These are phyloP conservation scores for Cytospora paraplurivora DNA, from an alignment of 2,329 filamentous ascomycete species.

Conservation along the genomic window DNA sequence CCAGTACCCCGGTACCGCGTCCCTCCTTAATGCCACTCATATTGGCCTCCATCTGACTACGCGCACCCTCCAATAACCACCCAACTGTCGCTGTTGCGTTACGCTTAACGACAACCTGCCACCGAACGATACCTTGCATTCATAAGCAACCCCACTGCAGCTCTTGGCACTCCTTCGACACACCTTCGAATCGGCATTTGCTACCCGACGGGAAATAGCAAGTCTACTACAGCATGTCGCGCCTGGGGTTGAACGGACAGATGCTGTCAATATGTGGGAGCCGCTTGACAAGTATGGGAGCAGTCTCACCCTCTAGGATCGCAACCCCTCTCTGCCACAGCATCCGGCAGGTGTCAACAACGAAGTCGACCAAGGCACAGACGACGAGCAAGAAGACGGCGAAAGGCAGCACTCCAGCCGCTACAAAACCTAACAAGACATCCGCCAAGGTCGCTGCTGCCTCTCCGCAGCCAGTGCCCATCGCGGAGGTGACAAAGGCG, in stretches of 20 bases:
- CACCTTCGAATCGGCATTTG: not conserved
- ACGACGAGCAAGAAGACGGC: conserved; percentile 13
- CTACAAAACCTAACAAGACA: conserved; percentile 15
- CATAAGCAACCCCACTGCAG: not conserved
- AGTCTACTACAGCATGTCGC: conserved; percentile 18
- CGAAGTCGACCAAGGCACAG: conserved; percentile 22
- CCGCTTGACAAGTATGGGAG: conserved; percentile 12
- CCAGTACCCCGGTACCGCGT: not conserved
- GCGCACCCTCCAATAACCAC: not conserved
- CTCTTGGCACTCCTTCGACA: not conserved
- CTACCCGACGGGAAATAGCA: not conserved
- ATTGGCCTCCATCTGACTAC: not conserved
- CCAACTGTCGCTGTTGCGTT: not conserved
- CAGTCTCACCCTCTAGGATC: conserved; percentile 2
- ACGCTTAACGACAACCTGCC: not conserved
- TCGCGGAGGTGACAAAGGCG: not conserved
- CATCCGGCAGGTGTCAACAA: conserved; percentile 24
- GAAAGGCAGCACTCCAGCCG: conserved; percentile 3
- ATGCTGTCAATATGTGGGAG: conserved; percentile 19
- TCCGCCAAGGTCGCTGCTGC: conserved; percentile 13
- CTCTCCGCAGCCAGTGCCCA: not conserved
- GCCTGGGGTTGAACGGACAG: conserved; percentile 14
- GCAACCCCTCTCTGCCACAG: conserved; percentile 3
- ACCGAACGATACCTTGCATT: not conserved
- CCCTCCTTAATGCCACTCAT: not conserved